These are phyloP conservation scores for Blastobotrys parvus DNA, from an alignment of 805 yeast genomes.

Conservation along the genomic window DNA sequence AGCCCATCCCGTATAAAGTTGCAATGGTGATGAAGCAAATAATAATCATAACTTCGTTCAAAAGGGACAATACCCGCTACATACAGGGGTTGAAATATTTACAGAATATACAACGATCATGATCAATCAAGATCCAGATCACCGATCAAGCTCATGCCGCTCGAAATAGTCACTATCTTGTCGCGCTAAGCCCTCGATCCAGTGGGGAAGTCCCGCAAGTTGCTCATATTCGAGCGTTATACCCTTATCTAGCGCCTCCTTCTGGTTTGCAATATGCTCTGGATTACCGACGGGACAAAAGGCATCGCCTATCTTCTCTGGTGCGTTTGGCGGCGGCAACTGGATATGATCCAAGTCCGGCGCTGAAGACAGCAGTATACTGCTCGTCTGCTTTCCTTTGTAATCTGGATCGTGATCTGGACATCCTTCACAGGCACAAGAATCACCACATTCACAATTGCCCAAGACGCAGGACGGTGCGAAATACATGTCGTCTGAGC, in stretches of 20 bases:
- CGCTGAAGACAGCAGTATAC: neutral
- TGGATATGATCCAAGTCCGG: neutral
- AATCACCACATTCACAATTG: conserved; percentile 31
- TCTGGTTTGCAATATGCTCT: neutral
- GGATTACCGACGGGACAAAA: neutral
- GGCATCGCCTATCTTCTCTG: neutral
- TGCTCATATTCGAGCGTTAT: no score
- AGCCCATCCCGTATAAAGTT: no score
- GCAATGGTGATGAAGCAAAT: no score
- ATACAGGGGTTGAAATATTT: no score
- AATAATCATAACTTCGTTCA: no score
- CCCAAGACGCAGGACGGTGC: conserved; percentile 31
- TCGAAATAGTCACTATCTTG: no score
- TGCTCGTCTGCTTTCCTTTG: neutral
- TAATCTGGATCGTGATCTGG: conserved; percentile 19
- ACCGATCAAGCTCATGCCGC: no score
- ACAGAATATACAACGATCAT: no score
- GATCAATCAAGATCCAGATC: no score
- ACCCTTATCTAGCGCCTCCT: neutral
- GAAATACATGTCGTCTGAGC: conserved; percentile 17
- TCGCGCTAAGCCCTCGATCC: no score
- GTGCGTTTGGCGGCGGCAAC: neutral
- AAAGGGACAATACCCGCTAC: no score
- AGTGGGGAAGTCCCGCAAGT: no score
- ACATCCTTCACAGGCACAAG: conserved; percentile 30